phyloP scores from a whole-genome alignment of 768 basidiomycete genomes.

The Filobasidium floriforme region DNA sequence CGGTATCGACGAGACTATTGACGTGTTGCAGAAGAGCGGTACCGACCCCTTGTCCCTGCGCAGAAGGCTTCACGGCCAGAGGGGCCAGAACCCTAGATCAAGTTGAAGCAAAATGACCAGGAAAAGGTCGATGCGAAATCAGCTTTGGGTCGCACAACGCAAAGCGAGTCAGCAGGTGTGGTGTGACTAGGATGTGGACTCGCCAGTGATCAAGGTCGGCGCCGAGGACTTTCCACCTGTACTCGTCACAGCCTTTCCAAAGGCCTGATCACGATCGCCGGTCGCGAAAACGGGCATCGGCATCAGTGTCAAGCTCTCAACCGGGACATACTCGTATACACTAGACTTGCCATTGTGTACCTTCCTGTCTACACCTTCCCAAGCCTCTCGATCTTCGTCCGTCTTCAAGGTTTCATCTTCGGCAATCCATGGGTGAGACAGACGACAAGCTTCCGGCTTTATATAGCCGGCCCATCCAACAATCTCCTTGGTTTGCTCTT shows the following conservation, averaged over 20 bases:
- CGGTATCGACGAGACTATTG: neutral
- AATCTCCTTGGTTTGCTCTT: neutral
- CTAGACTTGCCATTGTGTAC: neutral
- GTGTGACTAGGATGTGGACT: neutral
- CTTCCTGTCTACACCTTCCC: constrained; percentile 6
- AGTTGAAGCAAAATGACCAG: neutral
- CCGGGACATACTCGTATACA: neutral
- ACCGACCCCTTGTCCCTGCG: neutral
- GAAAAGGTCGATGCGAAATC: neutral
- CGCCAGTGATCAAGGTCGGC: neutral
- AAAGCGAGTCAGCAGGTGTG: too few species aligned
- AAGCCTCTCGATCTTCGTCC: neutral
- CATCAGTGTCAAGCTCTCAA: neutral
- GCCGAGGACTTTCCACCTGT: neutral
- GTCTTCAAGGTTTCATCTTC: neutral
- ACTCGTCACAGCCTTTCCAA: constrained; percentile 1
- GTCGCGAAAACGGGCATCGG: neutral
- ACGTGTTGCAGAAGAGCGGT: neutral
- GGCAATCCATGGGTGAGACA: neutral
- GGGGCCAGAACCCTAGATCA: neutral
- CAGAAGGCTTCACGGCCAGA: neutral
- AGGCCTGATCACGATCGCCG: neutral
- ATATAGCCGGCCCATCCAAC: neutral
- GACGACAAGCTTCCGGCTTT: neutral
- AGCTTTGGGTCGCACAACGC: neutral